Percentiles rank a stretch among this genome's conserved stretches.
phyloP scores from a whole-genome alignment of 306 rosid genomes.

The Luffa acutangula region DNA sequence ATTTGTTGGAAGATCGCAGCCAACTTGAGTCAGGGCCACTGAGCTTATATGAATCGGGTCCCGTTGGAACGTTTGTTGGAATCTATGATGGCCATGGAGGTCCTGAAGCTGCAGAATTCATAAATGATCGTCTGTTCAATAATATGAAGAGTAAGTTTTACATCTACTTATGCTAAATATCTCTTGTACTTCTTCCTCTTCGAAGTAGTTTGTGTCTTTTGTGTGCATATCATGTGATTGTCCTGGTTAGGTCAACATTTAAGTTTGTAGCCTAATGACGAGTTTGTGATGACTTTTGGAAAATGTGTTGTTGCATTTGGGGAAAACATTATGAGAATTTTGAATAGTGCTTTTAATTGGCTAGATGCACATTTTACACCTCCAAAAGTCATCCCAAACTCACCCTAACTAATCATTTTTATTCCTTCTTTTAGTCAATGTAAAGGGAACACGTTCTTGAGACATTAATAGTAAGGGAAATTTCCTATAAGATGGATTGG shows the following conservation, averaged over 20 bases:
- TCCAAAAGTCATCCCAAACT: not conserved
- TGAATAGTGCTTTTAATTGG: not conserved
- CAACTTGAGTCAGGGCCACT: slow-evolving; percentile 85
- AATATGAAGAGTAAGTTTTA: slow-evolving; percentile 58
- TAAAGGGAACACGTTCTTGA: not conserved
- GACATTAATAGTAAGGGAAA: not conserved
- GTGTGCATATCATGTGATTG: not conserved
- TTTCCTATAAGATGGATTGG: not conserved
- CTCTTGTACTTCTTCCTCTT: not conserved
- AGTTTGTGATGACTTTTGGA: not conserved
- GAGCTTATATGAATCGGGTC: slow-evolving; percentile 42
- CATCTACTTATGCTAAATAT: slow-evolving; percentile 2
- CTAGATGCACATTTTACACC: not conserved
- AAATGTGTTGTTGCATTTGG: not conserved
- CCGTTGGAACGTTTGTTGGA: slow-evolving; percentile 80
- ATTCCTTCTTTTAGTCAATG: not conserved
- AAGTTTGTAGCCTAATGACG: not conserved
- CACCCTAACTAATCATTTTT: not conserved
- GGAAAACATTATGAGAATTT: not conserved
- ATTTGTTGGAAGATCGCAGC: slow-evolving; percentile 84
- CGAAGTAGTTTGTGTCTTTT: not conserved
- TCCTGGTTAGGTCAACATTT: not conserved
- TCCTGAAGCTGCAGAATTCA: slow-evolving; percentile 75
- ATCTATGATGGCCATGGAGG: slow-evolving; percentile 97
- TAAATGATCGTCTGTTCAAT: slow-evolving; percentile 51